Evolutionary conservation across 495 filamentous ascomycete genomes (phyloP), one percentile per base, ranked within the genome.

Genomic region (Daldinia vernicosa): DNA sequence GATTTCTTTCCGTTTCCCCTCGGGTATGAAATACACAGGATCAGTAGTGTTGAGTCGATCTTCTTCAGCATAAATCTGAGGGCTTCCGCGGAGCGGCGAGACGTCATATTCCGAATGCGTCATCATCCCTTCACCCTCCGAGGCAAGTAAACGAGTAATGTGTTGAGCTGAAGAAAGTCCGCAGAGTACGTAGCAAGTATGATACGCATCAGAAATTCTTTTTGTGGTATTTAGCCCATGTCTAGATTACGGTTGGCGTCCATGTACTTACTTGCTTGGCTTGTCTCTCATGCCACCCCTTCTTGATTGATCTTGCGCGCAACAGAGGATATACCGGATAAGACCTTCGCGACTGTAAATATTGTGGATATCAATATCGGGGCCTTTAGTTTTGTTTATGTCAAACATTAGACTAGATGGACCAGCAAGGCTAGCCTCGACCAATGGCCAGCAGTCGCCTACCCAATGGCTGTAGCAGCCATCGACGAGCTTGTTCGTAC

Each of bases 401-500:
- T 63, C 75, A 32, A 80, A 75, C 50, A 71, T 64, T 12, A 72
- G 70, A 59, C 53, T 76, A 66, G 71, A 65, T 35, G 70, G 79
- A 4, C 87, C 89, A 62, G 85, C 80, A 39, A 94, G 80, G 53
- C 89, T 90, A n/a, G 92, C 94, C 77, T 97, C 91, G 63, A 98
- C 80, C 66, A 99, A 79, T 39, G 95, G 89, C 90, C 94, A 99
- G 79, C 94, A 98, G 30, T 90, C 92, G 6, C 96, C 95, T 9
- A 97, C 91, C 95, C 95, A 99, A 74, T 97, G 94, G 79, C 92
- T 95, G 80, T 99, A 98, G 78, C 95, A 99, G 54, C 95, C 95
- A 79, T 99, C 95, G 24, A 98, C 94, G 7, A 99, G 85, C 80
- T 99, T 99, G 81, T 98, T 98, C n/a, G 95, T 97, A 69, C 95